Evolutionary conservation across 352 stramenopile species (phyloP).

Genomic region (Globisporangium echinulatum): DNA sequence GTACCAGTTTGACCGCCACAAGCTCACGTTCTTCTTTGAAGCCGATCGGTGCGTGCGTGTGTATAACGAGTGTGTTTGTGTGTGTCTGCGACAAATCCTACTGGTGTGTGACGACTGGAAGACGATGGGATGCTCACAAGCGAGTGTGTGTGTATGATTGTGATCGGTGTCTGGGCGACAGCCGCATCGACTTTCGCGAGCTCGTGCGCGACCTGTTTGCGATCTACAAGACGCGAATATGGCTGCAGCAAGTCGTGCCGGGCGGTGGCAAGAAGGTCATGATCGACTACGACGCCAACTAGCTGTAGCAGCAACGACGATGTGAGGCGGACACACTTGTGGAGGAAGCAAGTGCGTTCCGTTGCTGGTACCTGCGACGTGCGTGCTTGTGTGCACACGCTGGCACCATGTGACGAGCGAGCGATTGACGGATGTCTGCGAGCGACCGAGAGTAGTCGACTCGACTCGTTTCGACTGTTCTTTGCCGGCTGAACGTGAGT

Average conservation of each 20-base stretch:
- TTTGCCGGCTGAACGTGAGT: too few relatives aligned
- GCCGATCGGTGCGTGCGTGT: conserved; percentile 73
- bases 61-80: background rate
- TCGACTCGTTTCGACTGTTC: background rate
- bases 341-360: background rate
- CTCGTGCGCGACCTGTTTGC: conserved; percentile 97
- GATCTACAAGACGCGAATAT: conserved; percentile 98
- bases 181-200: conserved; percentile 96
- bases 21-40: conserved; percentile 99
- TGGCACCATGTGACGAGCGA: background rate
- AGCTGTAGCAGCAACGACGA: conserved; percentile 13
- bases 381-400: background rate
- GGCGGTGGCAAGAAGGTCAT: conserved; percentile 61
- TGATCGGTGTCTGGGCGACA: conserved; percentile 10
- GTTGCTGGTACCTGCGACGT: background rate
- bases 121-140: background rate
- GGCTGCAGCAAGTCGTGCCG: conserved; percentile 94
- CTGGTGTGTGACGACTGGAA: background rate
- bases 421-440: background rate
- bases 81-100: background rate
- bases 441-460: background rate
- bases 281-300: conserved; percentile 52
- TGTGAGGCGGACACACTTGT: background rate
- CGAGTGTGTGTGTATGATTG: background rate
- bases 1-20: conserved; percentile 98